Evolutionary conservation across 2,329 filamentous ascomycete species (phyloP), one percentile per base, ranked within the genome.

Genomic region (Alternaria infectoria): DNA sequence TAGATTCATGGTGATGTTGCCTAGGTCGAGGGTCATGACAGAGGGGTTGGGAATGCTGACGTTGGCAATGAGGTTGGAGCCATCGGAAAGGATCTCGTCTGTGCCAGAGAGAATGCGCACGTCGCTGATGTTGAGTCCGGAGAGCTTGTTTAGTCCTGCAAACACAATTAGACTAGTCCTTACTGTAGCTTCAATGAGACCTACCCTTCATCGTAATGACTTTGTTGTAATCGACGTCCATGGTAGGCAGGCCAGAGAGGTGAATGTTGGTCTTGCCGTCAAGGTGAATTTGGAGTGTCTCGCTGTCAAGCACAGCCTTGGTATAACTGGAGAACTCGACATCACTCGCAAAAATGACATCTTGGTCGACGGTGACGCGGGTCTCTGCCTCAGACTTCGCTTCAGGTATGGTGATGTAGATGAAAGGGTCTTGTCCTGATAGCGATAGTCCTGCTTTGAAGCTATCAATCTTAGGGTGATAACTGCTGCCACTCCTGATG

Each of bases 21-120:
- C 90, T 83, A 92, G 86, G 32, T 90, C 85, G 56, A 92, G 83
- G n/a, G 85, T 87, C 73, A 90, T 84, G 55, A 87, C 79, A 2
- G 89, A 90, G 7, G 83, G 84, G 77, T 92, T 92, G 68, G 88
- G 88, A 54, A 92, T 89, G 60, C 82, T 81, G 61, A 86, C 84
- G 13, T 81, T 85, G 69, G 85, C 89, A 55, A 84, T 80, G 79
- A 92, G 89, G 80, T 91, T 92, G 74, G 85, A 83, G 66, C 82
- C 84, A 57, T 84, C 80, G 74, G 66, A 25, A 50, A 78, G 69
- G 49, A 70, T 62, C 47, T 73, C 65, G 57, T 82, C 73, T 13
- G 72, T 61, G 26, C 75, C 69, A 19, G 84, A 70, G 32, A 82
- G 77, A 67, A 90, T 83, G 45, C 79, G 79, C 65, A 86, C 83